Percentiles rank a stretch among this genome's conserved stretches.
These are phyloP conservation scores for Lichtheimia ramosa DNA, from an alignment of 371 early-diverging fungal species.

Conservation along the genomic window DNA sequence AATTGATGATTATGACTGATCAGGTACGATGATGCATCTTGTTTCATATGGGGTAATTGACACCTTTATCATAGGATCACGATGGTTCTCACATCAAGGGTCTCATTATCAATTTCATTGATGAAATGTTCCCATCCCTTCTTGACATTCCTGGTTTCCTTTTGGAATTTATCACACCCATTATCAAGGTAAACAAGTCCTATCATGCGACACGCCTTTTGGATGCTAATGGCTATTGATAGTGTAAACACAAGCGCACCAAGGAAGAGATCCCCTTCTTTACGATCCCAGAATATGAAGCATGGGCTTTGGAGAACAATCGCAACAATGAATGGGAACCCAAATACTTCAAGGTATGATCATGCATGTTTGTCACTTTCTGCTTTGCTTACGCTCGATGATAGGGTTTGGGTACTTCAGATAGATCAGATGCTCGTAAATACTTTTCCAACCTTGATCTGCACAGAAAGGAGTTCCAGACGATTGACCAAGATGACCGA, in stretches of 20 bases:
- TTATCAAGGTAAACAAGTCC: conserved; percentile 75
- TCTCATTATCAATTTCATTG: conserved; percentile 97
- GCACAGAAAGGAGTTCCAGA: conserved; percentile 90
- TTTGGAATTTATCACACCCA: conserved; percentile 99
- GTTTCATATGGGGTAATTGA: too few species aligned
- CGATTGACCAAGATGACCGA: conserved; percentile 70
- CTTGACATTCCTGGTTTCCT: conserved; percentile 96
- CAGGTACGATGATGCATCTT: conserved; percentile 56
- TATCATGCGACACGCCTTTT: not conserved
- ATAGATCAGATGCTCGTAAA: conserved; percentile 89
- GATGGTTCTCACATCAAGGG: conserved; percentile 99
- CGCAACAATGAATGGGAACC: conserved; percentile 74
- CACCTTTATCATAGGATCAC: conserved; percentile 69
- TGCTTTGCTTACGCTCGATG: not conserved
- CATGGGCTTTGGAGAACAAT: conserved; percentile 79
- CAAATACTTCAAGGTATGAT: conserved; percentile 95
- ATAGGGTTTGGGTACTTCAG: conserved; percentile 97
- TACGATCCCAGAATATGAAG: conserved; percentile 97
- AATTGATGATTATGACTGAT: conserved; percentile 99
- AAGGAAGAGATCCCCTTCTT: conserved; percentile 79
- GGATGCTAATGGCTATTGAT: too few species aligned
- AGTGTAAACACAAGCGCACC: conserved; percentile 62
- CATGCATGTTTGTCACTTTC: too few species aligned
- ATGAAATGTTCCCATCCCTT: conserved; percentile 96
- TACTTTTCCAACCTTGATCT: conserved; percentile 87